These are phyloP conservation scores for Pichia terricola DNA, from an alignment of 1,139 yeast genomes.

Conservation along the genomic window DNA sequence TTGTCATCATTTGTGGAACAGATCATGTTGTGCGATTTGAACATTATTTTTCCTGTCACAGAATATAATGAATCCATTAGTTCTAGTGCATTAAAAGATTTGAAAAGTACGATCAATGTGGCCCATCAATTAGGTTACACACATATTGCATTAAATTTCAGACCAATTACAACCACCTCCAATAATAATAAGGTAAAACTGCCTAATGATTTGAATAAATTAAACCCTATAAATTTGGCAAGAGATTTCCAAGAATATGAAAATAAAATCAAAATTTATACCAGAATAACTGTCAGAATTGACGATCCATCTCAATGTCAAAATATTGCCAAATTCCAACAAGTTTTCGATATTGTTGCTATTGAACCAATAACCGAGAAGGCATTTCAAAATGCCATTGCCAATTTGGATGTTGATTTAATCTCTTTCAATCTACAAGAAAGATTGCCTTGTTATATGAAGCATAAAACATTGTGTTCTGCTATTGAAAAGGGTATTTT, in stretches of 20 bases:
- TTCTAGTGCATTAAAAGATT: slow-evolving; percentile 31
- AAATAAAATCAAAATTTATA: slow-evolving; percentile 45
- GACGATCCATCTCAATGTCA: slow-evolving; percentile 76
- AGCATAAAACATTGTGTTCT: slow-evolving; percentile 76
- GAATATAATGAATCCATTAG: slow-evolving; percentile 36
- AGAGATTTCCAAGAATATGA: slow-evolving; percentile 24
- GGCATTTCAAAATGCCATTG: slow-evolving; percentile 65
- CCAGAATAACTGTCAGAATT: slow-evolving; percentile 65
- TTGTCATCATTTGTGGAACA: too few relatives aligned
- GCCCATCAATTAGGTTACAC: slow-evolving; percentile 58
- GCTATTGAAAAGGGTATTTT: slow-evolving; percentile 77
- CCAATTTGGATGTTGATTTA: slow-evolving; percentile 68
- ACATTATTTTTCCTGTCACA: slow-evolving; percentile 71
- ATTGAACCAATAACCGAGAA: slow-evolving; percentile 75
- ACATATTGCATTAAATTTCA: slow-evolving; percentile 64
- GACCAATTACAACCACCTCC: slow-evolving; percentile 39
- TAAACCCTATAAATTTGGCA: slow-evolving; percentile 30
- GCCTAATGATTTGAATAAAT: slow-evolving; percentile 34
- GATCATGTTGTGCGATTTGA: slow-evolving; percentile 68
- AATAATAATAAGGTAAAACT: slow-evolving; percentile 28
- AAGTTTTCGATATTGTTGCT: slow-evolving; percentile 69
- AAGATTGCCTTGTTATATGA: slow-evolving; percentile 66
- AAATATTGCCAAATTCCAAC: slow-evolving; percentile 51
- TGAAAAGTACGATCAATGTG: slow-evolving; percentile 47
- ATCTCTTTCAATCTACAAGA: slow-evolving; percentile 61